A percentile compares a stretch with the other conserved stretches of the same genome.
These are phyloP conservation scores for Verruconis gallopava DNA, from an alignment of 2,329 filamentous ascomycete species.

Conservation along the genomic window DNA sequence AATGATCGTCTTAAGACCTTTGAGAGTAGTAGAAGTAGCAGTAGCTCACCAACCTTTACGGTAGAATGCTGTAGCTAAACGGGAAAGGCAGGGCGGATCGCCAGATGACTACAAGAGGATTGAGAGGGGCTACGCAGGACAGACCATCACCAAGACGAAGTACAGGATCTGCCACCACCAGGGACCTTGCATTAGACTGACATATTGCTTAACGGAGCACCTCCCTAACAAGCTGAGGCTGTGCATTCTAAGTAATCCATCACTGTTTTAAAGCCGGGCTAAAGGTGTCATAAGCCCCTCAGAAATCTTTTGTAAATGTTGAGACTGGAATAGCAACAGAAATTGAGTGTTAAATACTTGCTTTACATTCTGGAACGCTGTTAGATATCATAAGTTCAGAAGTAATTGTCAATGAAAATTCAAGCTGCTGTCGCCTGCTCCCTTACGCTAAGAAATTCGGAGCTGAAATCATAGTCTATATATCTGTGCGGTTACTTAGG, in stretches of 20 bases:
- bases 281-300: no score
- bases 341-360: no score
- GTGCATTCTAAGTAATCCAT: neutral
- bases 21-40: conserved; percentile 13
- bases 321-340: no score
- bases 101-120: conserved; percentile 14
- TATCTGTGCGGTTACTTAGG: no score
- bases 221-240: neutral
- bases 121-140: conserved; percentile 12
- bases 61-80: conserved; percentile 13
- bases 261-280: neutral
- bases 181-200: conserved; percentile 6
- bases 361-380: no score
- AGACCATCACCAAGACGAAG: conserved; percentile 11
- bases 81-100: conserved; percentile 9
- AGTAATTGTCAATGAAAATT: no score
- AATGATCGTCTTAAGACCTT: conserved; percentile 11
- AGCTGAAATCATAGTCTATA: no score
- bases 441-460: no score
- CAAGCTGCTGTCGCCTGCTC: no score
- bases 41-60: conserved; percentile 12
- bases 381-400: no score
- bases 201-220: conserved; percentile 5
- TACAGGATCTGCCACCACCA: conserved; percentile 9
- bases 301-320: no score